phyloP scores from a whole-genome alignment of 1,139 yeast species.

The Yamadazyma triangularis region DNA sequence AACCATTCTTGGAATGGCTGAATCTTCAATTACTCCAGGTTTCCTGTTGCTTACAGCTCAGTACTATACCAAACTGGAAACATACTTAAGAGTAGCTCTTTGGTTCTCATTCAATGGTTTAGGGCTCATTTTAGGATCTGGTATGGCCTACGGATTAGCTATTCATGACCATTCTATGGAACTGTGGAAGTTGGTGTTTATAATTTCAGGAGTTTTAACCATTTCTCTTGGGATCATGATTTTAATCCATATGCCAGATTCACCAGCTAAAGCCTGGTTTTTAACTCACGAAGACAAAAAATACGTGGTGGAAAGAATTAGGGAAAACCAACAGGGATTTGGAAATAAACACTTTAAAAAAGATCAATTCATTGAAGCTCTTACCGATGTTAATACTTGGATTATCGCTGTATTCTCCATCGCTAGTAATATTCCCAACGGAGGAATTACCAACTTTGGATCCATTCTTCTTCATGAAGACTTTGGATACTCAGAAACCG shows the following conservation, averaged over 20 bases:
- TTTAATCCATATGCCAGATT: slow-evolving; percentile 23
- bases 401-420: slow-evolving; percentile 31
- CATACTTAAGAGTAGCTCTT: slow-evolving; percentile 19
- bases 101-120: slow-evolving; percentile 32
- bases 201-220: slow-evolving; percentile 27
- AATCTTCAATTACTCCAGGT: slow-evolving; percentile 52
- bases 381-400: slow-evolving; percentile 42
- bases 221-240: slow-evolving; percentile 20
- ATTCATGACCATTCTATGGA: slow-evolving; percentile 15
- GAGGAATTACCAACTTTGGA: slow-evolving; percentile 38
- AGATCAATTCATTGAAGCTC: slow-evolving; percentile 53
- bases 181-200: slow-evolving; percentile 30
- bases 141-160: slow-evolving; percentile 21
- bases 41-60: slow-evolving; percentile 46
- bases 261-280: slow-evolving; percentile 29
- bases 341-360: slow-evolving; percentile 51
- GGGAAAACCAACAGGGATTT: slow-evolving; percentile 48
- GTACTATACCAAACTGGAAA: slow-evolving; percentile 22
- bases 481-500: slow-evolving; percentile 32
- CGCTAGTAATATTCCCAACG: slow-evolving; percentile 30
- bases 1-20: slow-evolving; percentile 48
- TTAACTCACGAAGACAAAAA: slow-evolving; percentile 45
- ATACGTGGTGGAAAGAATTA: slow-evolving; percentile 29
- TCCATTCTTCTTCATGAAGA: slow-evolving; percentile 41
- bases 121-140: slow-evolving; percentile 22